phyloP scores from a whole-genome alignment of 2,329 filamentous ascomycete genomes.

The Truncatella angustata region DNA sequence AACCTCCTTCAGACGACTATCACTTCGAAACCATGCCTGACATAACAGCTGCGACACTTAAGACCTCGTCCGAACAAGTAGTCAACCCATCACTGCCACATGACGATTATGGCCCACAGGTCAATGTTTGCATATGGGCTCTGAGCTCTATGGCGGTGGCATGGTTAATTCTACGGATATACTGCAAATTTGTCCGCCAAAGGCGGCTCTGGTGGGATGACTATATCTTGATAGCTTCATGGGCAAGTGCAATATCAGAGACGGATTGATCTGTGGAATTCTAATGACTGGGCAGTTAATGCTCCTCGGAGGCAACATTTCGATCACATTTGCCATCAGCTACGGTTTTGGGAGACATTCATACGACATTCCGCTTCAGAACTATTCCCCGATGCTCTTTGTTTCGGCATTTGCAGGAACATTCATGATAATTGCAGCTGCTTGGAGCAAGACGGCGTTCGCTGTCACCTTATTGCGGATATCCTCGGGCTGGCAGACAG shows the following conservation, averaged over 20 bases:
- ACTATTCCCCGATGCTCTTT: conserved; percentile 16
- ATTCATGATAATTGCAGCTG: conserved; percentile 28
- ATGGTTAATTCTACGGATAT: conserved; percentile 16
- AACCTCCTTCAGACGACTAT: not conserved
- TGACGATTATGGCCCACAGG: conserved; percentile 4
- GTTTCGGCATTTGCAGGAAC: conserved; percentile 18
- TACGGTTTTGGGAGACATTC: conserved; percentile 17
- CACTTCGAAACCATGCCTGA: not conserved
- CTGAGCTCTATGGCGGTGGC: conserved; percentile 2
- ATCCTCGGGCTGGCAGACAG: conserved; percentile 23
- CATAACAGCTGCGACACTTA: not conserved
- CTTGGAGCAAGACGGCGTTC: conserved; percentile 37
- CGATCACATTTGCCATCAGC: conserved; percentile 16
- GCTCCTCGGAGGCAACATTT: conserved; percentile 12
- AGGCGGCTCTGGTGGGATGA: conserved; percentile 31
- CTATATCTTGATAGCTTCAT: conserved; percentile 25
- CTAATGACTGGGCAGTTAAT: conserved; percentile 5
- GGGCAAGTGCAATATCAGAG: conserved; percentile 15
- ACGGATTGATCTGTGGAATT: conserved; percentile 1
- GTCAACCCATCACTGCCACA: conserved; percentile 5
- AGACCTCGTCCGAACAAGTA: not conserved
- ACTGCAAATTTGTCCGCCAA: conserved; percentile 23
- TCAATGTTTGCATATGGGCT: not conserved
- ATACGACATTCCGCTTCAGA: conserved; percentile 12
- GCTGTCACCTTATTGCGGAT: conserved; percentile 34